phyloP scores from a whole-genome alignment of 495 filamentous ascomycete genomes.

The Astrothelium macrocarpum region DNA sequence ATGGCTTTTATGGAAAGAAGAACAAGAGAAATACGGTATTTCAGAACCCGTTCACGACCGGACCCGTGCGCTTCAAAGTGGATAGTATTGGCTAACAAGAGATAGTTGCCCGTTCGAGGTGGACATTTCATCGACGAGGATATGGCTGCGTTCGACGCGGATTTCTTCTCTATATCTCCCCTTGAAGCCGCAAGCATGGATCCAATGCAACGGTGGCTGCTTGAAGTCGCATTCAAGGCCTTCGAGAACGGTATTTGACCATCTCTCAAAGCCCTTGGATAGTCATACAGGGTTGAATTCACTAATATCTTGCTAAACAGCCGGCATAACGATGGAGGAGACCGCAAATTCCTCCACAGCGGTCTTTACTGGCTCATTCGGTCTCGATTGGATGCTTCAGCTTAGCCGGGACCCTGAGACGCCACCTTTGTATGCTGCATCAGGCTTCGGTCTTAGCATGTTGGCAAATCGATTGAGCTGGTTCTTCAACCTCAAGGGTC shows the following conservation, averaged over 20 bases:
- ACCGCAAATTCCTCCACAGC: neutral
- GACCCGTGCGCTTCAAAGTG: conserved; percentile 4
- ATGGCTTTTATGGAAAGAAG: conserved; percentile 28
- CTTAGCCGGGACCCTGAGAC: neutral
- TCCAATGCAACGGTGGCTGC: conserved; percentile 9
- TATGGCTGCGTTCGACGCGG: conserved; percentile 9
- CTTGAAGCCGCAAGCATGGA: conserved; percentile 12
- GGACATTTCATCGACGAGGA: conserved; percentile 10
- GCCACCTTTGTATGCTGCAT: neutral
- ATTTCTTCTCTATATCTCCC: conserved; percentile 11
- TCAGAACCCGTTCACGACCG: no score
- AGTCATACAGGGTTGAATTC: no score
- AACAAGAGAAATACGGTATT: no score
- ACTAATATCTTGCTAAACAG: no score
- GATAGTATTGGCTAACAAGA: neutral
- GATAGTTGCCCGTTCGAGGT: neutral
- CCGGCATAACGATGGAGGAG: neutral
- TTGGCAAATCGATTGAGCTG: conserved; percentile 42
- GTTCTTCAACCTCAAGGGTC: conserved; percentile 40
- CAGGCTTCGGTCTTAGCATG: conserved; percentile 24
- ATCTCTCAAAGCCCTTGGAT: neutral
- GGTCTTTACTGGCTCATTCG: neutral
- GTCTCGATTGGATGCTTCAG: neutral
- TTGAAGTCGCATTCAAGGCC: conserved; percentile 9
- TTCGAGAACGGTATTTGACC: conserved; percentile 11